Conservation (phyloP, 163 green algal genomes). For the Scenedesmus sp. region DNA sequence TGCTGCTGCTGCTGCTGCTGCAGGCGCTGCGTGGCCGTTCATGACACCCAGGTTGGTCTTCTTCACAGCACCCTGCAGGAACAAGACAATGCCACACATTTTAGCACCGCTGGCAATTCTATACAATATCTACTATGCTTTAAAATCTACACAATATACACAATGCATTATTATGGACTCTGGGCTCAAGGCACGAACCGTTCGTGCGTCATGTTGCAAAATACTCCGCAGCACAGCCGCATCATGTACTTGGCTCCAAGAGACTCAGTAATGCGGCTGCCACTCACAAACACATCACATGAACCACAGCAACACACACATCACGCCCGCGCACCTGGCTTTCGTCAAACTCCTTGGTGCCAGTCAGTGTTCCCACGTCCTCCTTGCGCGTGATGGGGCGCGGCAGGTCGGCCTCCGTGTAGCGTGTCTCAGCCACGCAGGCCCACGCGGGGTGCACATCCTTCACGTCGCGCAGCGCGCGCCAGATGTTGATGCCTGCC, state of each 20-base stretch:
- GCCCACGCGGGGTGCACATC: conserved; percentile 50
- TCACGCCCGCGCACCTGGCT: background rate
- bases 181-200: no score
- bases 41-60: background rate
- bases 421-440: conserved; percentile 23
- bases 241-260: no score
- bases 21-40: background rate
- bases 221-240: no score
- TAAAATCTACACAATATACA: no score
- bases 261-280: no score
- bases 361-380: conserved; percentile 21
- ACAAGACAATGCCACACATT: background rate
- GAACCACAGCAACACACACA: no score
- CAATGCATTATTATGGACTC: no score
- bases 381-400: conserved; percentile 41
- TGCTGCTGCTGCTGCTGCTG: background rate
- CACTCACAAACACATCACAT: no score
- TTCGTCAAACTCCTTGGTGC: conserved; percentile 32
- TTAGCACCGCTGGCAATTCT: no score
- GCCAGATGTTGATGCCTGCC: conserved; percentile 63
- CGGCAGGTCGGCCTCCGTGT: conserved; percentile 45
- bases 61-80: background rate
- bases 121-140: no score
- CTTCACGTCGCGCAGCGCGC: conserved; percentile 56
- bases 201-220: no score